Evolutionary conservation across 495 filamentous ascomycete genomes (phyloP).

Genomic region (Jackrogersella minutella): DNA sequence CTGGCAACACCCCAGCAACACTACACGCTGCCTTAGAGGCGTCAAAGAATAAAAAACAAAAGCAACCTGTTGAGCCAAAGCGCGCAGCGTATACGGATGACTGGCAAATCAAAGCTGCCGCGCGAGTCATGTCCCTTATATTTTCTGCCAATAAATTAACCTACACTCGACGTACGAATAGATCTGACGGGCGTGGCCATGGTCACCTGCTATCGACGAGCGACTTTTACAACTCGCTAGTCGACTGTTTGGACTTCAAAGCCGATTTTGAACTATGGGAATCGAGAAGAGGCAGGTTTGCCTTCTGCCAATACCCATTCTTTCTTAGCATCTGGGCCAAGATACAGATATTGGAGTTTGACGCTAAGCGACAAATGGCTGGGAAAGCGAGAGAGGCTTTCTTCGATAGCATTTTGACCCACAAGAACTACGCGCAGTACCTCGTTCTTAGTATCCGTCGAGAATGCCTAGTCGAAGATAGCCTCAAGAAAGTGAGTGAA

Average conservation of each 20-base stretch:
- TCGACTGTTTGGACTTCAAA: constrained; percentile 87
- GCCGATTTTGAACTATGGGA: constrained; percentile 94
- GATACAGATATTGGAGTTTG: constrained; percentile 90
- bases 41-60: constrained; percentile 43
- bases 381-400: constrained; percentile 90
- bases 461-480: constrained; percentile 92
- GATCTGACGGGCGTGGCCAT: constrained; percentile 47
- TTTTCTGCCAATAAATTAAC: constrained; percentile 81
- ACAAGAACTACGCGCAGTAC: constrained; percentile 79
- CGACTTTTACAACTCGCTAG: constrained; percentile 85
- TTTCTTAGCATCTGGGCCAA: constrained; percentile 94
- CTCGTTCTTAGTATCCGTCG: constrained; percentile 80
- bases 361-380: constrained; percentile 91
- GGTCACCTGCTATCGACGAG: constrained; percentile 77
- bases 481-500: constrained; percentile 85
- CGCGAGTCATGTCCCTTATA: constrained; percentile 80
- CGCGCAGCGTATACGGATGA: constrained; percentile 78
- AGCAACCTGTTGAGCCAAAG: constrained; percentile 62
- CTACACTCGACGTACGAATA: constrained; percentile 43
- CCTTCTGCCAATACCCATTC: constrained; percentile 95
- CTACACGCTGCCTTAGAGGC: constrained; percentile 80
- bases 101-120: constrained; percentile 88
- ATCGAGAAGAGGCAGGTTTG: constrained; percentile 73
- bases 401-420: constrained; percentile 83
- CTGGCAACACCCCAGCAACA: constrained; percentile 67